A percentile compares a stretch with the other conserved stretches of the same genome.
Evolutionary conservation across 768 basidiomycete genomes (phyloP).

Genomic region (Tremella yokohamensis): DNA sequence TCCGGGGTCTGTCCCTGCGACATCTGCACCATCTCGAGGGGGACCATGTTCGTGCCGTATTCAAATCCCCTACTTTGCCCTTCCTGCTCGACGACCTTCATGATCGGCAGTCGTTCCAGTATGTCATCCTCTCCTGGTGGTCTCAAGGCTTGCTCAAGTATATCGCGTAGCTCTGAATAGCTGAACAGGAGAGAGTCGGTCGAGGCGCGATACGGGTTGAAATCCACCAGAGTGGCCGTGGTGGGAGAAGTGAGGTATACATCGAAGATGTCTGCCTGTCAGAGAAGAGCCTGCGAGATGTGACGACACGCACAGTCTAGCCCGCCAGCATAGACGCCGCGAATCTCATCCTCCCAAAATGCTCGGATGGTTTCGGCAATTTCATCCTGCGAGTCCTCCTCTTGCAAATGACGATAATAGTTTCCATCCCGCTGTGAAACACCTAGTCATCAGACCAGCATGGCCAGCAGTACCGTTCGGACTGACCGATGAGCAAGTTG

Average conservation of each 20-base stretch:
- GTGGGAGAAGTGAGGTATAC: slow-evolving; percentile 76
- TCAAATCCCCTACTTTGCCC: slow-evolving; percentile 66
- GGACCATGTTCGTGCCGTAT: slow-evolving; percentile 84
- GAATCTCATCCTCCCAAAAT: slow-evolving; percentile 71
- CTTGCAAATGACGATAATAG: slow-evolving; percentile 80
- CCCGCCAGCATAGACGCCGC: slow-evolving; percentile 59
- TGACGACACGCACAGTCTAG: slow-evolving; percentile 62
- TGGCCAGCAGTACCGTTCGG: background rate
- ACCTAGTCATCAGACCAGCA: slow-evolving; percentile 54
- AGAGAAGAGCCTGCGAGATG: background rate
- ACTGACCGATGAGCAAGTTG: slow-evolving; percentile 66
- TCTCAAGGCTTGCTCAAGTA: slow-evolving; percentile 12
- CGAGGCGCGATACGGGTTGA: slow-evolving; percentile 78
- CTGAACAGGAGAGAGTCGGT: slow-evolving; percentile 87
- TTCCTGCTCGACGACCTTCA: slow-evolving; percentile 66
- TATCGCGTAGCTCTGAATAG: slow-evolving; percentile 67
- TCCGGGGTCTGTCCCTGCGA: slow-evolving; percentile 68
- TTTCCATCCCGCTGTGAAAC: slow-evolving; percentile 85
- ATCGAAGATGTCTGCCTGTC: slow-evolving; percentile 72
- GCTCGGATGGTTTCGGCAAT: slow-evolving; percentile 58
- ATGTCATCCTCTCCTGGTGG: slow-evolving; percentile 5
- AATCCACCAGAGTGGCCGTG: slow-evolving; percentile 78
- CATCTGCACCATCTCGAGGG: slow-evolving; percentile 77
- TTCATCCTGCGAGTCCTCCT: slow-evolving; percentile 57
- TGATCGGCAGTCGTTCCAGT: slow-evolving; percentile 26